Percentiles rank a stretch among this genome's conserved stretches.
Evolutionary conservation across 371 early-diverging fungal genomes (phyloP).

Genomic region (Cokeromyces recurvatus): DNA sequence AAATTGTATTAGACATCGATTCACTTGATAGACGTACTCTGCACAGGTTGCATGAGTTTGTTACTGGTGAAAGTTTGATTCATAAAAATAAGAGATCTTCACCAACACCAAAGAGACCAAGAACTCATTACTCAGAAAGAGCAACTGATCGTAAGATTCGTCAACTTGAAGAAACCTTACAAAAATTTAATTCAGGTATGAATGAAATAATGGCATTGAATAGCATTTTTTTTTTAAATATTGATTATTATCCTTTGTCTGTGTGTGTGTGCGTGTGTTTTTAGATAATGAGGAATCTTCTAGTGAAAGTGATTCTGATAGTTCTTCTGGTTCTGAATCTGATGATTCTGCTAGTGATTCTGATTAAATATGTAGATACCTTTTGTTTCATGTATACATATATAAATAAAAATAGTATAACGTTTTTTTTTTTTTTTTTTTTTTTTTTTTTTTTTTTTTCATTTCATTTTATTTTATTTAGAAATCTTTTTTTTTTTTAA

Average conservation of each 20-base stretch:
- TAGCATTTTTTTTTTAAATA: background rate
- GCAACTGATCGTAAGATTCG: constrained; percentile 53
- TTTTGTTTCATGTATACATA: too few relatives aligned
- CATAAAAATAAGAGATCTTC: constrained; percentile 11
- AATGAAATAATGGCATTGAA: background rate
- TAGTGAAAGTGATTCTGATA: constrained; percentile 52
- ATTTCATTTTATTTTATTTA: background rate
- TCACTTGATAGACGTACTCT: constrained; percentile 80
- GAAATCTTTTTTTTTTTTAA: background rate
- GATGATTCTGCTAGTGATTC: constrained; percentile 78
- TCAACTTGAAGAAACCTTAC: constrained; percentile 63
- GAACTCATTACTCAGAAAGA: constrained; percentile 45
- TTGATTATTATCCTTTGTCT: background rate
- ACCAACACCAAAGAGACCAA: constrained; percentile 33
- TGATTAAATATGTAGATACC: constrained; percentile 45
- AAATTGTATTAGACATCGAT: constrained; percentile 95
- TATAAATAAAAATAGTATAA: too few relatives aligned
- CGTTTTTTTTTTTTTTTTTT: constrained; percentile 1
- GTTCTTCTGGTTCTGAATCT: constrained; percentile 65
- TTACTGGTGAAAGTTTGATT: constrained; percentile 52
- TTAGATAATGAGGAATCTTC: constrained; percentile 44
- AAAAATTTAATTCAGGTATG: constrained; percentile 47
- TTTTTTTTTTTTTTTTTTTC: background rate
- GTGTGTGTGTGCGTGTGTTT: background rate
- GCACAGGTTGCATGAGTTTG: constrained; percentile 82